These are phyloP conservation scores for Xylariaceae sp. DNA, from an alignment of 2,329 filamentous ascomycete genomes.

Conservation along the genomic window DNA sequence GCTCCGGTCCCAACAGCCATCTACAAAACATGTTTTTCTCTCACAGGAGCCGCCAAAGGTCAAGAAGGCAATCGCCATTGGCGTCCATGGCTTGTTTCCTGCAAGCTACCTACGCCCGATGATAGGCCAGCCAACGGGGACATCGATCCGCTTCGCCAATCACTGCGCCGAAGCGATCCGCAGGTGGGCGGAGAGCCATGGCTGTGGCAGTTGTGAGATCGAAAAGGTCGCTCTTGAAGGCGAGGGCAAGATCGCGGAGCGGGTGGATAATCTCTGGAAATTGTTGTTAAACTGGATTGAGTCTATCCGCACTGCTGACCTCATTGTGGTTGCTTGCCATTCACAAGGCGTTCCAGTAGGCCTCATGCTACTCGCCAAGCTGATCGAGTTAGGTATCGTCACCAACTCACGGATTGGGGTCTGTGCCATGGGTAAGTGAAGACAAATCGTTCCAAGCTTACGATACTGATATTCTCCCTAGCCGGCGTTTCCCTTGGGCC, in stretches of 20 bases:
- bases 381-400: conserved; percentile 84
- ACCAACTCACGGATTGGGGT: conserved; percentile 71
- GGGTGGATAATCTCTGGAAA: conserved; percentile 91
- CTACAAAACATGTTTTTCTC: conserved; percentile 64
- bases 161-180: conserved; percentile 78
- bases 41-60: conserved; percentile 63
- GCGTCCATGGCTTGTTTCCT: conserved; percentile 90
- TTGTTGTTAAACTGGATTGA: conserved; percentile 92
- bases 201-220: conserved; percentile 69
- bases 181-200: conserved; percentile 69
- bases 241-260: conserved; percentile 83
- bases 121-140: conserved; percentile 90
- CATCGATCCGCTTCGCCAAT: conserved; percentile 86
- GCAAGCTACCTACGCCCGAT: conserved; percentile 80
- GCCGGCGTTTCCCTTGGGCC: conserved; percentile 91
- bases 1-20: conserved; percentile 45
- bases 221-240: conserved; percentile 93
- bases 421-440: conserved; percentile 59
- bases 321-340: conserved; percentile 88
- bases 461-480: conserved; percentile 16
- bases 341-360: conserved; percentile 93
- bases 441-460: background rate
- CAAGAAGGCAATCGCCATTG: conserved; percentile 83
- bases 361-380: conserved; percentile 84
- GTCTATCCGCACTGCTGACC: conserved; percentile 76